phyloP scores from a whole-genome alignment of 2,329 filamentous ascomycete genomes.

The Fusarium sp. region DNA sequence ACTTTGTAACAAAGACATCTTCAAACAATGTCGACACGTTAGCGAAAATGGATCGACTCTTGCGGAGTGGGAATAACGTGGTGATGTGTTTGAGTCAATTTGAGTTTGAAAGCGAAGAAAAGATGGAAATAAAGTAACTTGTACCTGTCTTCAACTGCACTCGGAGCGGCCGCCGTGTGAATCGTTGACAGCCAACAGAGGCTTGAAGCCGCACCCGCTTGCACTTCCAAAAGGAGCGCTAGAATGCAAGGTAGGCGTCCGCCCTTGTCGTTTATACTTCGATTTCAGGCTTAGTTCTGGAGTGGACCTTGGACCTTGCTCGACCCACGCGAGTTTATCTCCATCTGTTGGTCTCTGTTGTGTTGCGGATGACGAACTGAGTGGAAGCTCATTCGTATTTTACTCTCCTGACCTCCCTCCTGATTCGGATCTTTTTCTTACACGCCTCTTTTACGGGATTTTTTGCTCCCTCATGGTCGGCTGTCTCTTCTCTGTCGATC shows the following conservation, averaged over 20 bases:
- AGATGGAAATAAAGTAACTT: not conserved
- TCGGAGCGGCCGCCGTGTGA: constrained; percentile 29
- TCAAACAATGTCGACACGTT: not conserved
- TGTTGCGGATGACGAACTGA: constrained; percentile 19
- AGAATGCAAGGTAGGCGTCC: constrained; percentile 20
- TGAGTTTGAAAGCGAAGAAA: not conserved
- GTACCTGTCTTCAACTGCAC: not conserved
- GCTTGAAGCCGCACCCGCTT: constrained; percentile 29
- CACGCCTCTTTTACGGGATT: constrained; percentile 15
- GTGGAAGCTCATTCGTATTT: constrained; percentile 22
- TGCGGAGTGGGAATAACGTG: not conserved
- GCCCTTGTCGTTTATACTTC: constrained; percentile 30
- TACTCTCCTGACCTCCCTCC: constrained; percentile 31
- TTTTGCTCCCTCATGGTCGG: constrained; percentile 5
- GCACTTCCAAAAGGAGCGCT: constrained; percentile 25
- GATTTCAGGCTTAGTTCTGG: constrained; percentile 28
- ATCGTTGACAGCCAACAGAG: constrained; percentile 6
- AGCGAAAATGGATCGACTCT: not conserved
- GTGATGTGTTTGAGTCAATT: constrained; percentile 8
- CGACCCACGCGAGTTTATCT: constrained; percentile 38
- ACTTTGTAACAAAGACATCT: constrained; percentile 11
- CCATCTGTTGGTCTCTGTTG: constrained; percentile 16
- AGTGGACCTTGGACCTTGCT: constrained; percentile 2
- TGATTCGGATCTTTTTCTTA: constrained; percentile 6
- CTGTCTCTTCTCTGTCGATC: constrained; percentile 36